Base-by-base conservation (phyloP, 106 monocot genomes). In the Amphibolis antarctica region DNA sequence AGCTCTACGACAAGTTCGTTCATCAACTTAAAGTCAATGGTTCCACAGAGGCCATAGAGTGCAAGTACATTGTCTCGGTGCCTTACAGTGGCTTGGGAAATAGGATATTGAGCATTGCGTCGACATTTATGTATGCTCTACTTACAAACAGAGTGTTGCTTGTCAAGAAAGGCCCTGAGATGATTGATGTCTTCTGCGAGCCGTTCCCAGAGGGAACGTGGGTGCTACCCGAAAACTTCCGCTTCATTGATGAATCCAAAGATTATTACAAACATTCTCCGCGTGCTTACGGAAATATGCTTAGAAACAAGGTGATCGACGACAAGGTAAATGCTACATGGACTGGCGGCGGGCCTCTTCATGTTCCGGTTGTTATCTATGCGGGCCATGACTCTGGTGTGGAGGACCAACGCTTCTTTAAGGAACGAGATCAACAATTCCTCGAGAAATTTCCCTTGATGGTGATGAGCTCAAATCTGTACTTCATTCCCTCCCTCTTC, bases 91-190 rank as follows among this genome's bases (percentile, higher is more conserved):
- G 89, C 7, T 71, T 94, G 61, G 94, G 94, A 13, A 94, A 89
- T 67, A 76, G 86, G 24, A 80, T 94, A 49, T 42, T 94, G 18
- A 74, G 77, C 31, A 69, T 94, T 9, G 71, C 82, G 53, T 89
- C 94, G 14, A 63, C 83, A 0, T 89, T 86, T 59, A 70, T 94
- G 3, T 94, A 94, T 49, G 83, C 94, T 24, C 72, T 94, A 17
- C 86, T 94, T 46, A 78, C 89, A 42, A 59, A 86, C 46, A 79
- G 86, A 48, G 83, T 94, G 22, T 42, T 94, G 12, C 62, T 94
- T 17, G 48, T 86, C 11, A 70, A 86, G 43, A 65, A 74, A 56
- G 67, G 67, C 4, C 28, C 63, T 12, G 81, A 89, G 64, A 70
- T 86, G 46, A 51, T 50, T 25, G 79, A 75, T 62, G 75, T 96